phyloP scores from a whole-genome alignment of 2,329 filamentous ascomycete genomes.

The Aspergillus udagawae region DNA sequence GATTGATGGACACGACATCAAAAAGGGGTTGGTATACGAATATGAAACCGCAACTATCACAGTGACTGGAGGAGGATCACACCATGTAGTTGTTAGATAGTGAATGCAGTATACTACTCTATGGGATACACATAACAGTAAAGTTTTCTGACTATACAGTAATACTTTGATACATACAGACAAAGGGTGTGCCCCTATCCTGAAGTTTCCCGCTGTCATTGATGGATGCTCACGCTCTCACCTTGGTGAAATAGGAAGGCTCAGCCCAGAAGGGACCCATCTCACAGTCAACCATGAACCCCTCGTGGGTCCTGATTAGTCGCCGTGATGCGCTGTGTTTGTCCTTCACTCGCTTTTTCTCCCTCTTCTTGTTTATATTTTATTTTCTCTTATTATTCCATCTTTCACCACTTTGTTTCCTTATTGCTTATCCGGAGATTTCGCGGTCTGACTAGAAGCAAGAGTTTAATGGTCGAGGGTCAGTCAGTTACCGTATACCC shows the following conservation, averaged over 20 bases:
- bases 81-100: slow-evolving; percentile 16
- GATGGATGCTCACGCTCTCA: not conserved
- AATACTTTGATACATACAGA: not conserved
- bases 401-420: too few species aligned
- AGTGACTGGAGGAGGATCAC: slow-evolving; percentile 19
- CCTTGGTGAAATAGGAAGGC: not conserved
- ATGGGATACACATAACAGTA: not conserved
- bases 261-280: not conserved
- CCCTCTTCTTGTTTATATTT: not conserved
- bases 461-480: not conserved
- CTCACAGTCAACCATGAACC: not conserved
- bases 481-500: not conserved
- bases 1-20: slow-evolving; percentile 19
- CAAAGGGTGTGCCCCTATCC: not conserved
- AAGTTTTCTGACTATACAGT: not conserved
- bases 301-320: not conserved
- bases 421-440: not conserved
- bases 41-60: slow-evolving; percentile 18
- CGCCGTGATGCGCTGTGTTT: not conserved
- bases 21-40: slow-evolving; percentile 13
- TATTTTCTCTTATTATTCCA: not conserved
- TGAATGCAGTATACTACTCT: not conserved
- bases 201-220: not conserved
- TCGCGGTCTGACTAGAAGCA: not conserved
- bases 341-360: not conserved